Base-by-base conservation (phyloP, 176 grass and related monocot genomes). In the Aegilops speltoides region DNA sequence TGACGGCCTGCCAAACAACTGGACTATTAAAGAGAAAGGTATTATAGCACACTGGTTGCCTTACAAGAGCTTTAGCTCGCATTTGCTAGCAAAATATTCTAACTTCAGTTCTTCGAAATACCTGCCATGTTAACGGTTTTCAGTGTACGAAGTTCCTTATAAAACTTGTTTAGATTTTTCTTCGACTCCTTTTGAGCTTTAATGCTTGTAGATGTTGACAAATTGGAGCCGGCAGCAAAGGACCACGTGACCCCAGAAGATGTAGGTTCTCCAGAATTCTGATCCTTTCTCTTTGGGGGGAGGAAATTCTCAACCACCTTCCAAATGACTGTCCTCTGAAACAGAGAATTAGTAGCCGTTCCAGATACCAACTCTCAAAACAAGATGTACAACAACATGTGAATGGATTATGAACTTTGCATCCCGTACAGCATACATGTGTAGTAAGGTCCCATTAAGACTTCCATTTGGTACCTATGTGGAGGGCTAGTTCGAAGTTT, bases 281-380 rank as follows among this genome's bases (percentile, higher is more conserved):
- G 66, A 17, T 72, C 54, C 71, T 94, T 96, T 37, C 74, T 82
- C 84, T 86, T 96, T 48, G 70, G 17, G 2, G 90, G 77, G n/a
- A 99, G 71, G n/a, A 99, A 32, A 83, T 86, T 90, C 72, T 84
- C 87, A 70, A 94, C 82, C 82, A 94, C 82, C 68, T 89, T 91
- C 97, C 97, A 96, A 82, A 94, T 82, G 79, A 99, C 97, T 99
- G 92, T 91, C 83, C 77, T 86, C 87, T 93, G 89, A 95, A 94
- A 92, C 81, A 88, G 79, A 61, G 90, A 88, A 83, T 93, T 91
- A 99, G 87, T 77, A 79, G 23, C 62, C 65, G 15, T 76, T 76
- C 89, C 77, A 74, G 52, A 46, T 9, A 81, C 37, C 33, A 76
- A 31, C 6, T 17, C 25, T 54, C 36, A 78, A 84, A 29, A 8